These are phyloP conservation scores for Xylona heveae DNA, from an alignment of 495 filamentous ascomycete species.

Conservation along the genomic window DNA sequence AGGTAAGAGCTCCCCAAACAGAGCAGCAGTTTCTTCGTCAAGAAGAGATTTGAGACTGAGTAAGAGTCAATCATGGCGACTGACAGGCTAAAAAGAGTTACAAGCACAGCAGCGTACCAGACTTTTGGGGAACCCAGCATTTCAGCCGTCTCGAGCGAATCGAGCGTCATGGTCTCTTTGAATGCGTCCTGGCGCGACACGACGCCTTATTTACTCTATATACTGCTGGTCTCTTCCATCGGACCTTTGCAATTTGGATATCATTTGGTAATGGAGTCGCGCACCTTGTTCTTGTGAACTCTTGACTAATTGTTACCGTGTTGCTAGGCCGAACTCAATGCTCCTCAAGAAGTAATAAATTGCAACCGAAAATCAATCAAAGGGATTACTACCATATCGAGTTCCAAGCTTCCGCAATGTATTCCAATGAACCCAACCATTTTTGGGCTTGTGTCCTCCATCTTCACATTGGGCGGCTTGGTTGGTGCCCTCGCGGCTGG, in stretches of 20 bases:
- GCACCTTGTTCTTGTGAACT: not conserved
- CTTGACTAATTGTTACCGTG: conserved; percentile 8
- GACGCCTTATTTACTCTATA: conserved; percentile 41
- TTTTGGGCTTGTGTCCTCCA: conserved; percentile 65
- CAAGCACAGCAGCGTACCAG: too few relatives aligned
- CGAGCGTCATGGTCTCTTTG: too few relatives aligned
- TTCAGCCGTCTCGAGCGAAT: too few relatives aligned
- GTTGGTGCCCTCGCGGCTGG: conserved; percentile 62
- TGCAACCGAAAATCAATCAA: conserved; percentile 43
- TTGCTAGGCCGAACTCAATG: conserved; percentile 74
- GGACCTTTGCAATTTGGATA: conserved; percentile 87
- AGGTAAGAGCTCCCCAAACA: too few relatives aligned
- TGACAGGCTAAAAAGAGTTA: too few relatives aligned
- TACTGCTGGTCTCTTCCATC: conserved; percentile 42
- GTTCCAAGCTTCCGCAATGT: conserved; percentile 38
- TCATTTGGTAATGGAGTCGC: conserved; percentile 45
- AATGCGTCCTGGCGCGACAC: too few relatives aligned
- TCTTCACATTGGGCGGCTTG: conserved; percentile 82
- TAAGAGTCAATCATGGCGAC: too few relatives aligned
- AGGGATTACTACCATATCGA: conserved; percentile 12
- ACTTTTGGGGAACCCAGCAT: too few relatives aligned
- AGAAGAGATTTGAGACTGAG: too few relatives aligned
- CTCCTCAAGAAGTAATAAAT: conserved; percentile 74
- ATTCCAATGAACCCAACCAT: conserved; percentile 58
- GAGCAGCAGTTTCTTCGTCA: too few relatives aligned